Evolutionary conservation across 2,329 filamentous ascomycete genomes (phyloP).

Genomic region (Trichoderma sp.): DNA sequence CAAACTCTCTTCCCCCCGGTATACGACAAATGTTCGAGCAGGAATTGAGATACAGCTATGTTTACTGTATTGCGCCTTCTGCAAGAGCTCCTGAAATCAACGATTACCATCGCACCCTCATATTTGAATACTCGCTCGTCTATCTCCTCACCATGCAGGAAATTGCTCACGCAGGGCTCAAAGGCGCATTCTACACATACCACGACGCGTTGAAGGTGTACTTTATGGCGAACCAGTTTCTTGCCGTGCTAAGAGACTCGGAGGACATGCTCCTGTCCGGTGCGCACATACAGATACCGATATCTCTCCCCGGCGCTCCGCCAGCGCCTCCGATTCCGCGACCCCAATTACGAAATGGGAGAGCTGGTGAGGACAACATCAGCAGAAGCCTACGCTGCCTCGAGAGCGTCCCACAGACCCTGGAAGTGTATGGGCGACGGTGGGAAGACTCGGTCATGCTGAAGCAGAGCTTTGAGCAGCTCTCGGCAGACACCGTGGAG

Average conservation of each 20-base stretch:
- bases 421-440: conserved; percentile 55
- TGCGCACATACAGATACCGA: conserved; percentile 43
- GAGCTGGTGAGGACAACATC: conserved; percentile 47
- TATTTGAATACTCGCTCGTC: conserved; percentile 83
- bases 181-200: conserved; percentile 73
- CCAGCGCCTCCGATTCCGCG: conserved; percentile 53
- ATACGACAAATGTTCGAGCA: conserved; percentile 79
- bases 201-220: conserved; percentile 83
- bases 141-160: conserved; percentile 74
- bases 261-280: conserved; percentile 56
- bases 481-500: conserved; percentile 44
- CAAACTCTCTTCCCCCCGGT: conserved; percentile 58
- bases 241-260: conserved; percentile 57
- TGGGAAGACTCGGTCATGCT: conserved; percentile 57
- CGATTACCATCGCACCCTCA: conserved; percentile 72
- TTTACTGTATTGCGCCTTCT: conserved; percentile 83
- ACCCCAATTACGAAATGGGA: conserved; percentile 35
- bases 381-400: conserved; percentile 55
- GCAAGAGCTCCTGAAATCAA: conserved; percentile 68
- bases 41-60: conserved; percentile 85
- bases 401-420: conserved; percentile 50
- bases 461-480: conserved; percentile 50
- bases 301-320: conserved; percentile 45
- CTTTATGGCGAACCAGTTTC: conserved; percentile 65
- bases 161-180: conserved; percentile 56